Base-by-base conservation (phyloP, 306 rosid species). In the Vigna trinervia region DNA sequence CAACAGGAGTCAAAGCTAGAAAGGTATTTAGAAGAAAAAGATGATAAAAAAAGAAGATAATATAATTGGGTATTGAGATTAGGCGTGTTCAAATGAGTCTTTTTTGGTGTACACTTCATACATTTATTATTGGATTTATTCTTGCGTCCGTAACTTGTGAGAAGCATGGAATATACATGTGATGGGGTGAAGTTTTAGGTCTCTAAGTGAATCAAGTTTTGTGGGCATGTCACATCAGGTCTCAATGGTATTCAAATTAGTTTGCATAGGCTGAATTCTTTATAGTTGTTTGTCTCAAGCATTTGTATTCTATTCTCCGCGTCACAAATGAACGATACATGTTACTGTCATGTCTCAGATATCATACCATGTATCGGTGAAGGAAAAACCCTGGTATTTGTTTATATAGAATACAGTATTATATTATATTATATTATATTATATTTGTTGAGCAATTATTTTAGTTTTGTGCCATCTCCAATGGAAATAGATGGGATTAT, bases 101-200 rank as follows among this genome's bases (percentile, higher is more conserved):
- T 82, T 83, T 41, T 87, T 81, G 81, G 53, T 65, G 81, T 82
- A 83, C 81, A 79, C 85, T 80, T 76, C n/a, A 86, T 89, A 82
- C 89, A 88, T 87, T 86, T 90, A 92, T 86, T 90, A 92, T 92
- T 92, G 97, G 89, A 92, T 92, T 92, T 88, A 92, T 92, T 92
- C 97, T 87, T 92, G 89, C 78, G 88, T 79, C 80, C 84, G 89
- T 82, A 79, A 87, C 84, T 80, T 77, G 74, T 81, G 78, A 81
- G 80, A 83, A 85, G 82, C 80, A 88, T 92, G 80, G 84, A 75
- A 81, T 59, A 63, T 63, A 36, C 14, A 63, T 36, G 48, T 63
- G 28, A 36, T 61, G 68, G 64, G 54, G 46, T 61, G 68, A 61
- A 61, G 68, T 32, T 61, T 61, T 32, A 61, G 68, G 46, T 61